Evolutionary conservation across 208 protist species (phyloP).

Genomic region (Endotrypanum monterogeii): DNA sequence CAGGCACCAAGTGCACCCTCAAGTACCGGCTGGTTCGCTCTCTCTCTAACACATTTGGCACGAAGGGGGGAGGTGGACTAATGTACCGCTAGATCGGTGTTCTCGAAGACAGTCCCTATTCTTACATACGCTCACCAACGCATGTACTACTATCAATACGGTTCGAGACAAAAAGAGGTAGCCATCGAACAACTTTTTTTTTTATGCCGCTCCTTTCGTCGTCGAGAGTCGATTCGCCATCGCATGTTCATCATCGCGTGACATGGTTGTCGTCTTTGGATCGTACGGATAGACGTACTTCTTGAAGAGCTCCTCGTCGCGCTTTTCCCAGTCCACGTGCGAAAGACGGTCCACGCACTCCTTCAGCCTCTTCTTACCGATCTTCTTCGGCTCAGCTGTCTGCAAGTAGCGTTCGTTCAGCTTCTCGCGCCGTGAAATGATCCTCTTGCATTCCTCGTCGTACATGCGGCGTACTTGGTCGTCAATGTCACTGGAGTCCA

Average conservation of each 20-base stretch:
- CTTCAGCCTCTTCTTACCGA: conserved; percentile 65
- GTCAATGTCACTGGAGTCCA: conserved; percentile 66
- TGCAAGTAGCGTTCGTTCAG: conserved; percentile 61
- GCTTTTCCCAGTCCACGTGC: conserved; percentile 75
- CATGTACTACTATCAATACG: neutral
- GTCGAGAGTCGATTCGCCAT: conserved; percentile 83
- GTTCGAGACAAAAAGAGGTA: neutral
- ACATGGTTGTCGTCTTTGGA: conserved; percentile 69
- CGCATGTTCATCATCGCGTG: conserved; percentile 45
- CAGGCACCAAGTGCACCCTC: neutral
- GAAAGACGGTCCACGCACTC: conserved; percentile 73
- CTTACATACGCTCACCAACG: neutral
- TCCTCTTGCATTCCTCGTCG: conserved; percentile 65
- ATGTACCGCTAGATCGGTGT: neutral
- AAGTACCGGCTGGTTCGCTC: neutral
- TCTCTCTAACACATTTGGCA: neutral
- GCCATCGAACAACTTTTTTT: neutral
- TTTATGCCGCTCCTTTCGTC: conserved; percentile 32
- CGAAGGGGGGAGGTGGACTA: too few species aligned
- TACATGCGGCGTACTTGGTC: conserved; percentile 85
- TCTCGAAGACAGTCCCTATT: neutral
- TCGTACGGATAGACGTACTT: conserved; percentile 89
- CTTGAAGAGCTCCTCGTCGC: conserved; percentile 83
- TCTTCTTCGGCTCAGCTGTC: conserved; percentile 60
- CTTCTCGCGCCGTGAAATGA: conserved; percentile 46